Percentiles rank a stretch among this genome's conserved stretches.
These are phyloP conservation scores for Lophium mytilinum DNA, from an alignment of 495 filamentous ascomycete species.

Conservation along the genomic window DNA sequence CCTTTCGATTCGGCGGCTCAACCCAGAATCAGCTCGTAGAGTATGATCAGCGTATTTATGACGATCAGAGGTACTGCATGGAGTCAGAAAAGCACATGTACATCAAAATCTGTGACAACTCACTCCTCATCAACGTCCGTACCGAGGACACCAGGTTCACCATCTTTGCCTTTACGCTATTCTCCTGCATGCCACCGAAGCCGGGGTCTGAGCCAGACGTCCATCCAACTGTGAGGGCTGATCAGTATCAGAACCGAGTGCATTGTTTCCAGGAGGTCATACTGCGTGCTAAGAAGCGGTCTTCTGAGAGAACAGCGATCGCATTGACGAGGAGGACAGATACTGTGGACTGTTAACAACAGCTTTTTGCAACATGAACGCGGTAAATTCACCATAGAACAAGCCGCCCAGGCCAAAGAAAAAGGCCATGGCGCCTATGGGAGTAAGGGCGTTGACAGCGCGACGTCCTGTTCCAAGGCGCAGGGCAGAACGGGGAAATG, in stretches of 20 bases:
- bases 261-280: constrained; percentile 31
- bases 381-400: constrained; percentile 51
- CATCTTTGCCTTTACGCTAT: constrained; percentile 76
- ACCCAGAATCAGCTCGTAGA: constrained; percentile 20
- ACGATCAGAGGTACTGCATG: constrained; percentile 80
- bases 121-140: constrained; percentile 90
- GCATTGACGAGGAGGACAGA: constrained; percentile 84
- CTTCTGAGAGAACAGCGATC: constrained; percentile 92
- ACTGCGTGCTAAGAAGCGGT: constrained; percentile 94
- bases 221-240: constrained; percentile 60
- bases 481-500: no score
- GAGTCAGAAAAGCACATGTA: no score
- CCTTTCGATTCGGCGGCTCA: neutral
- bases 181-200: constrained; percentile 65
- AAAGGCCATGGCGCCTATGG: neutral
- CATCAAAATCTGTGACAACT: constrained; percentile 29
- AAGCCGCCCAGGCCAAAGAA: constrained; percentile 64
- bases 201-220: constrained; percentile 59
- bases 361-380: neutral
- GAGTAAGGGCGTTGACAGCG: no score
- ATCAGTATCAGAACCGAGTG: neutral
- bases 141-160: constrained; percentile 87
- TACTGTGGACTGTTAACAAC: constrained; percentile 40
- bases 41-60: constrained; percentile 70
- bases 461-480: no score